Evolutionary conservation across 805 yeast species (phyloP), one percentile per base, ranked within the genome.

Genomic region (Yamadazyma endophytica): DNA sequence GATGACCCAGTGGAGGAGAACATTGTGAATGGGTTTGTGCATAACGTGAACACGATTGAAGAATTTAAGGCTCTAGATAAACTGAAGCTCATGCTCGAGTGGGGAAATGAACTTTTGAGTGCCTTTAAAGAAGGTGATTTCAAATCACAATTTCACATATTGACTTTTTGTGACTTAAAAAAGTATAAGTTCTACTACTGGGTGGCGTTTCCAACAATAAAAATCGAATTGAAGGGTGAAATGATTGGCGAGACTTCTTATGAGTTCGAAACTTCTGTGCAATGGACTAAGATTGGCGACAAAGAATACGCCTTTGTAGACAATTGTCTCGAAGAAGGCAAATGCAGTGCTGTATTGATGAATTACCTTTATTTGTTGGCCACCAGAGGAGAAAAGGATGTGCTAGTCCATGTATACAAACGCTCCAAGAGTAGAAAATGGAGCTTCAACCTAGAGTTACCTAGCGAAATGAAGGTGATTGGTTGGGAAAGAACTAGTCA

Each of bases 401-500:
- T 60, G 13, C 36, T 40, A 2, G 33, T 64, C 9, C 33, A 53
- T 11, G 46, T 59, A 2, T 58, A 50, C 40, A 45, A 61, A 19
- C 37, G 39, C 17, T 38, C 43, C 14, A 43, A 39, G 4, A 25
- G 38, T 8, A 47, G 54, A 44, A 36, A 24, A 15, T 35, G 42
- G 26, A 38, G 42, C 15, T 45, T 58, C 26, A 33, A 43, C 18
- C 40, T 49, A 5, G 39, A 3, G 13, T 5, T 13, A 5, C 13
- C 12, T 17, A 12, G 17, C n/a, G 17, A 17, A 9, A 17, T 25
- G 6, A 75, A 69, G 32, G 63, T 77, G 0, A 68, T 80, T 3
- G 98, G 99, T 0, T 92, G 98, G 98, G 97, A 90, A 48, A 72
- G 92, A 39, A 85, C 87, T 17, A 57, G 69, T 5, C 72, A 68